A percentile compares a stretch with the other conserved stretches of the same genome.
Conservation (phyloP, 805 yeast genomes). For the Candida tibetensis region DNA sequence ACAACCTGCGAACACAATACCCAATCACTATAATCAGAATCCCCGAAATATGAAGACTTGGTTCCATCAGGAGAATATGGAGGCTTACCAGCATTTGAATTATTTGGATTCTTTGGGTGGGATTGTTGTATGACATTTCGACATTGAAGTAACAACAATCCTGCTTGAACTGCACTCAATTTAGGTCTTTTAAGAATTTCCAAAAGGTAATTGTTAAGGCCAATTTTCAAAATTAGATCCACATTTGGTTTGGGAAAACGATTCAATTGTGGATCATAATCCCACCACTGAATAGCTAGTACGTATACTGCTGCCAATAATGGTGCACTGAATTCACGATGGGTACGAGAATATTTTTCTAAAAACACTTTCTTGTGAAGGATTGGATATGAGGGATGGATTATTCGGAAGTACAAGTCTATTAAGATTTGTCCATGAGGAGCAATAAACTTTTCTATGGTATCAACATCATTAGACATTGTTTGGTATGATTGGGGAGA, state of each 20-base stretch:
- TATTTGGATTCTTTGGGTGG: slow-evolving; percentile 7
- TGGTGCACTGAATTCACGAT: slow-evolving; percentile 89
- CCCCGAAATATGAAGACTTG: slow-evolving; percentile 10
- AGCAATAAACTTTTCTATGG: slow-evolving; percentile 80
- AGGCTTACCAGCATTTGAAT: slow-evolving; percentile 6
- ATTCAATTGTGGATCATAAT: slow-evolving; percentile 72
- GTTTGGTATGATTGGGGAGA: slow-evolving; percentile 63
- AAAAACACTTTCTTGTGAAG: slow-evolving; percentile 87
- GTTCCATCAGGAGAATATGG: slow-evolving; percentile 1
- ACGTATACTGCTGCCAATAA: slow-evolving; percentile 86
- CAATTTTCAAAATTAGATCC: slow-evolving; percentile 42
- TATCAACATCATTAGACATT: slow-evolving; percentile 76
- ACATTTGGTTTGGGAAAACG: slow-evolving; percentile 79
- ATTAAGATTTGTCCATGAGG: slow-evolving; percentile 86
- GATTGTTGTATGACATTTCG: slow-evolving; percentile 34
- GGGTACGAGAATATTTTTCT: slow-evolving; percentile 88
- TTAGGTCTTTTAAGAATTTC: slow-evolving; percentile 85
- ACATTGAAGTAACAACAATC: slow-evolving; percentile 71
- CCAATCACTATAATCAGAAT: slow-evolving; percentile 68
- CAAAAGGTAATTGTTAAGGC: slow-evolving; percentile 66
- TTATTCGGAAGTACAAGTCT: slow-evolving; percentile 76
- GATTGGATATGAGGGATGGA: slow-evolving; percentile 91
- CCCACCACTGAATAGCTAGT: slow-evolving; percentile 93
- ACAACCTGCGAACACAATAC: slow-evolving; percentile 82
- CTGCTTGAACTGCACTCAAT: slow-evolving; percentile 89